Evolutionary conservation across 371 early-diverging fungal species (phyloP), one percentile per base, ranked within the genome.

Genomic region (Mortierella sp.): DNA sequence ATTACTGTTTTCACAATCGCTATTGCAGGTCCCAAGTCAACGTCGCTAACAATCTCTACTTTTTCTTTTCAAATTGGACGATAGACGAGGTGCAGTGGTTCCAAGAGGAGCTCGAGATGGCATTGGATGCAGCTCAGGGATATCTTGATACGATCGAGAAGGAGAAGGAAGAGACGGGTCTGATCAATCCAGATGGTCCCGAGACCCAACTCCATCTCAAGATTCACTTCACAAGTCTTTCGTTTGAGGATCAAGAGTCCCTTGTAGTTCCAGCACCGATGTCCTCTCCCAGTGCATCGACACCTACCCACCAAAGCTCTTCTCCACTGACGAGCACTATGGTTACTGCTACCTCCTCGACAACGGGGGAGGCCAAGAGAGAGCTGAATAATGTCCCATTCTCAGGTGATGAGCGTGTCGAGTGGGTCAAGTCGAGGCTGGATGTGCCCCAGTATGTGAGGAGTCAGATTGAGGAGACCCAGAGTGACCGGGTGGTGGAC

Each of bases 31-130:
- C n/a, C n/a, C n/a, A n/a, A n/a, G n/a, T n/a, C n/a, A n/a, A n/a
- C n/a, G n/a, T n/a, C 8, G 6, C 55, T 37, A 7, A 48, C 55
- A 22, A 39, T 48, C n/a, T 29, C 29, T 61, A 7, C 29, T 29
- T 24, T 39, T 29, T 52, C 5, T 31, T 53, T 55, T 48, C 31
- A 24, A 37, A 8, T 53, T 47, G 40, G 66, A 52, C 29, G 5
- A 70, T 79, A 67, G 85, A 67, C 37, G 89, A 90, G 48, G 79
- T 91, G 9, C 78, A 73, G 29, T 90, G 92, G 91, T 91, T 91
- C 58, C 77, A 80, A 24, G 71, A 80, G 9, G 91, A 91, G 50
- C 63, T 91, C 2, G 86, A 86, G 52, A 68, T 82, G 22, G 74
- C 77, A 11, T 64, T 83, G 61, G 74, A 79, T 52, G 63, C 68